Conservation (phyloP, 2,329 filamentous ascomycete genomes). For the Hysterium pulicare region DNA sequence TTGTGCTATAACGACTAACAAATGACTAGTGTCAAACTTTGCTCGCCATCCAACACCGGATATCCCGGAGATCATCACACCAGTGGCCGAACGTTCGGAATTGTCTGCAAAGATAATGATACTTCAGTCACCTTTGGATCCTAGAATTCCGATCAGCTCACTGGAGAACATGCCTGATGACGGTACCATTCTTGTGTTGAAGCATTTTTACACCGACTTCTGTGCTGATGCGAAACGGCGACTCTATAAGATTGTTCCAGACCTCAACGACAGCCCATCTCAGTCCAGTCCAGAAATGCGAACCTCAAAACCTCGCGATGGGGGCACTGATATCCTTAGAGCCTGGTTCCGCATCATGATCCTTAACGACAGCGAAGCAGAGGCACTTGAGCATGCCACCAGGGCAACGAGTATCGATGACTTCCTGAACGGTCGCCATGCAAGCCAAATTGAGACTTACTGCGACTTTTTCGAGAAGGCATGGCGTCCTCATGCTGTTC, state of each 20-base stretch:
- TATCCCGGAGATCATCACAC: conserved; percentile 11
- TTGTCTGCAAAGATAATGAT: no score
- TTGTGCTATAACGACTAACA: no score
- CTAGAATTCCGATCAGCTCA: conserved; percentile 18
- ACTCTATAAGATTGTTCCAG: conserved; percentile 23
- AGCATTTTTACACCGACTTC: conserved; percentile 25
- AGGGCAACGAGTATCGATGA: conserved; percentile 20
- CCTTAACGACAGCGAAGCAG: conserved; percentile 25
- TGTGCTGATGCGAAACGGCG: conserved; percentile 19
- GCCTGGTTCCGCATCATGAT: conserved; percentile 31
- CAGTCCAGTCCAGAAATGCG: conserved; percentile 4
- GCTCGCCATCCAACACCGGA: conserved; percentile 15
- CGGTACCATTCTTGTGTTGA: conserved; percentile 23
- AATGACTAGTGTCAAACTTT: conserved; percentile 23
- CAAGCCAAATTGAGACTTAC: conserved; percentile 25
- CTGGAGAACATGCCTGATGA: conserved; percentile 20
- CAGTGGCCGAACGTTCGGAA: no score
- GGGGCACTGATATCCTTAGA: conserved; percentile 21
- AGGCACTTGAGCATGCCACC: conserved; percentile 19
- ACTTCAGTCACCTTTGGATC: conserved; percentile 19
- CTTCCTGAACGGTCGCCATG: conserved; percentile 20
- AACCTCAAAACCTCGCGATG: conserved; percentile 9
- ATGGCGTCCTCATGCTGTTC: conserved; percentile 25
- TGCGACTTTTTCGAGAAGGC: conserved; percentile 30
- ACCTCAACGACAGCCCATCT: conserved; percentile 14